Evolutionary conservation across 768 basidiomycete species (phyloP).

Genomic region (Jaapia argillacea): DNA sequence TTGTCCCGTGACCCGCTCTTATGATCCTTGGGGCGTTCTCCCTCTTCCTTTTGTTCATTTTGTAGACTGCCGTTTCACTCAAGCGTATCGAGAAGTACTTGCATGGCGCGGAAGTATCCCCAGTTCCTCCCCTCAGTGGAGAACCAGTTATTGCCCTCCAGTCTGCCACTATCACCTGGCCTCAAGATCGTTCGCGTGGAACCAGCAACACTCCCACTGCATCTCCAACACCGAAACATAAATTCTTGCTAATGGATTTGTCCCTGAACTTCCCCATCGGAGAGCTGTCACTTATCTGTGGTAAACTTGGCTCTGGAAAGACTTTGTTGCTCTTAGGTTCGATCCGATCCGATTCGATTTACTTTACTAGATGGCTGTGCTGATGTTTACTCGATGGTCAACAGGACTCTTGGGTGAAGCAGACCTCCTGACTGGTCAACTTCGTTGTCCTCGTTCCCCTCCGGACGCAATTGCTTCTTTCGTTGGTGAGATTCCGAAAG

Average conservation of each 20-base stretch:
- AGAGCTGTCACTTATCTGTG: slow-evolving; percentile 76
- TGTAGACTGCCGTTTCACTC: slow-evolving; percentile 74
- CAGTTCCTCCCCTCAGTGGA: slow-evolving; percentile 49
- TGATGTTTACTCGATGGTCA: slow-evolving; percentile 5
- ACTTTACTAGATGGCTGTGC: background rate
- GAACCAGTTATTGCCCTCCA: slow-evolving; percentile 62
- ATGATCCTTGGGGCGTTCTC: background rate
- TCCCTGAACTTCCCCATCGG: slow-evolving; percentile 69
- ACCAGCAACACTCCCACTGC: slow-evolving; percentile 41
- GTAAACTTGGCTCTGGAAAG: slow-evolving; percentile 86
- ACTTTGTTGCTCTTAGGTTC: slow-evolving; percentile 67
- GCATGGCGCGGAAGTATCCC: slow-evolving; percentile 56
- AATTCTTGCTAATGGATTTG: slow-evolving; percentile 76
- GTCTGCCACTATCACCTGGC: slow-evolving; percentile 87
- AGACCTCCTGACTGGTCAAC: slow-evolving; percentile 72
- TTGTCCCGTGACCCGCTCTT: background rate
- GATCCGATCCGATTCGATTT: slow-evolving; percentile 1
- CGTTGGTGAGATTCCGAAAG: slow-evolving; percentile 25
- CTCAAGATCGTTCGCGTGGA: slow-evolving; percentile 53
- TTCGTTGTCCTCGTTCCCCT: slow-evolving; percentile 76
- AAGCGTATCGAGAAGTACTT: slow-evolving; percentile 91
- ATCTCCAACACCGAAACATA: slow-evolving; percentile 63
- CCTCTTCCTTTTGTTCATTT: slow-evolving; percentile 3
- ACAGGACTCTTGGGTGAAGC: slow-evolving; percentile 80
- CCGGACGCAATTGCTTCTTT: slow-evolving; percentile 68